phyloP scores from a whole-genome alignment of 371 early-diverging fungal species.

The Mortierella sp. region DNA sequence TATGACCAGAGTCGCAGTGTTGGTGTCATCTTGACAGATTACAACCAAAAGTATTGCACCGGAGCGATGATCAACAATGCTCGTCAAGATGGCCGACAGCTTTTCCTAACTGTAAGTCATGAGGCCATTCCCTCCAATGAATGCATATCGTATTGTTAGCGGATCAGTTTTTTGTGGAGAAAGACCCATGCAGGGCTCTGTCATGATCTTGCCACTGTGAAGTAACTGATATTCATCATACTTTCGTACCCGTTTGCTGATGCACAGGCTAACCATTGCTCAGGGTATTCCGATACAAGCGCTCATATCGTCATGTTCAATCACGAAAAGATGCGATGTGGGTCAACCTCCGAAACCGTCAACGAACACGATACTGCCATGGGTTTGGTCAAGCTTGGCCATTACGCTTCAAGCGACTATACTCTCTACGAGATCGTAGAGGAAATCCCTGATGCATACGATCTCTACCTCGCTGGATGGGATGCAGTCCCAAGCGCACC shows the following conservation, averaged over 20 bases:
- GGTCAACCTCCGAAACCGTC: conserved; percentile 23
- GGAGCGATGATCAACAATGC: conserved; percentile 63
- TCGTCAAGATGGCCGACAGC: conserved; percentile 59
- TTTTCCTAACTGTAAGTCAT: conserved; percentile 58
- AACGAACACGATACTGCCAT: conserved; percentile 57
- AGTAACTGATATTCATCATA: not conserved
- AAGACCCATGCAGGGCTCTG: too few relatives aligned
- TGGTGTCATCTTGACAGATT: conserved; percentile 59
- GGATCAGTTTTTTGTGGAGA: too few relatives aligned
- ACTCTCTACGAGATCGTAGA: conserved; percentile 62
- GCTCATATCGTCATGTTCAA: conserved; percentile 64
- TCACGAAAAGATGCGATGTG: conserved; percentile 55
- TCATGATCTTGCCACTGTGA: not conserved
- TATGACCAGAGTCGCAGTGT: conserved; percentile 58
- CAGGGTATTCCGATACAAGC: conserved; percentile 47
- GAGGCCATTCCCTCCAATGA: not conserved
- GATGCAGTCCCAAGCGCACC: conserved; percentile 36
- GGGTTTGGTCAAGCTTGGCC: conserved; percentile 56
- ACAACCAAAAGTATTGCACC: conserved; percentile 62
- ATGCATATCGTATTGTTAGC: too few relatives aligned
- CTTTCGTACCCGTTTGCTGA: not conserved
- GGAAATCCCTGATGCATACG: conserved; percentile 59
- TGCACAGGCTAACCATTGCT: conserved; percentile 60
- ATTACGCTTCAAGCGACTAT: conserved; percentile 48
- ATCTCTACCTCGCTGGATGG: conserved; percentile 62